Evolutionary conservation across 352 stramenopile genomes (phyloP).

Genomic region (Phytophthora europaea): DNA sequence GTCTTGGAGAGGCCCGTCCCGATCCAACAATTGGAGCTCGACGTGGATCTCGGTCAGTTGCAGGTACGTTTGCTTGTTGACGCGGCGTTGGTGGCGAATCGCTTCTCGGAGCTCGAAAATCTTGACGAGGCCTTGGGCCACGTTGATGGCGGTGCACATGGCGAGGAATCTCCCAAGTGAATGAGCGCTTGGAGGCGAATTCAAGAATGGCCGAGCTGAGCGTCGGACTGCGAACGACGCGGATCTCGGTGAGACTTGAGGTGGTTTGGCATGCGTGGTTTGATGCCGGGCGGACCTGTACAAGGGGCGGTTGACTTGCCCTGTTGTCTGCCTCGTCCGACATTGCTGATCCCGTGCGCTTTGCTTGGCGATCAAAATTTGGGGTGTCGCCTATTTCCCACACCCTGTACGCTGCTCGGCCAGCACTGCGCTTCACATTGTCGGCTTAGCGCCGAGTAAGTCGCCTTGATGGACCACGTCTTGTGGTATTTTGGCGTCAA

Average conservation of each 20-base stretch:
- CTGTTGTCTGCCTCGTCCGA: conserved; percentile 19
- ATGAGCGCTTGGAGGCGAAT: conserved; percentile 16
- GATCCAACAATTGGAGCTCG: conserved; percentile 34
- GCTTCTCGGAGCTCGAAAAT: conserved; percentile 37
- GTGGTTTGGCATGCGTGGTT: conserved; percentile 6
- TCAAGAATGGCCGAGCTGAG: conserved; percentile 12
- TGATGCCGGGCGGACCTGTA: not conserved
- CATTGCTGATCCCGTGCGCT: conserved; percentile 8
- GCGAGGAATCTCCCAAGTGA: not conserved
- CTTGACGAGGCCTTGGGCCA: conserved; percentile 26
- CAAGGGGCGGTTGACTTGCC: conserved; percentile 15
- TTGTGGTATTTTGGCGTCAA: not conserved
- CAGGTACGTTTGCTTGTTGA: conserved; percentile 31
- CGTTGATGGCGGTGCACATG: conserved; percentile 20
- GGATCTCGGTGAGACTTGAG: conserved; percentile 22
- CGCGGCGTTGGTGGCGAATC: conserved; percentile 34
- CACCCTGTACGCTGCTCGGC: conserved; percentile 1
- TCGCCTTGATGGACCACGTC: not conserved
- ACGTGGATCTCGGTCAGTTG: conserved; percentile 33
- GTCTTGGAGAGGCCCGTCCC: conserved; percentile 21
- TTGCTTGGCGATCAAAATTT: conserved; percentile 22
- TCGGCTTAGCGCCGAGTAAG: not conserved
- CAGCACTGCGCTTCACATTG: not conserved
- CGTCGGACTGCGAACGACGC: not conserved
- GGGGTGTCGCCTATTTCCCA: conserved; percentile 5